phyloP scores from a whole-genome alignment of 2,329 filamentous ascomycete genomes.

The Xylaria multiplex region DNA sequence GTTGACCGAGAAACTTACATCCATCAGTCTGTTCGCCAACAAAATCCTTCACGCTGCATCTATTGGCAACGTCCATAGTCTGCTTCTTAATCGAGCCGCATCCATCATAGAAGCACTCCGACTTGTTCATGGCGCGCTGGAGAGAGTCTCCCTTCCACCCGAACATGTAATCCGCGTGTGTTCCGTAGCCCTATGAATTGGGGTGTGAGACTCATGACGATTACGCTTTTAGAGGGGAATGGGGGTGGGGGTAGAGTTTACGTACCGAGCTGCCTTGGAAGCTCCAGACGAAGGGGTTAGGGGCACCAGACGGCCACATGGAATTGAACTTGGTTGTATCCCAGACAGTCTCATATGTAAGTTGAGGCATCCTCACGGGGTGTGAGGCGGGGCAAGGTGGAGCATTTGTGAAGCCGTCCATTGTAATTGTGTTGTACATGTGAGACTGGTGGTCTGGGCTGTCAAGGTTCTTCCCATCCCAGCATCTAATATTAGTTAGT shows the following conservation, averaged over 20 bases:
- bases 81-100: conserved; percentile 50
- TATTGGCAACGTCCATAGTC: conserved; percentile 45
- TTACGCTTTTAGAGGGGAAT: too few relatives aligned
- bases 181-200: conserved; percentile 47
- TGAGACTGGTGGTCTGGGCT: conserved; percentile 42
- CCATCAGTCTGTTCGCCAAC: conserved; percentile 48
- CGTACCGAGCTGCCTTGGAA: conserved; percentile 43
- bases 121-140: conserved; percentile 52
- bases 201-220: not conserved
- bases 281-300: conserved; percentile 49
- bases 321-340: conserved; percentile 54
- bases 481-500: conserved; percentile 49
- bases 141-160: conserved; percentile 49
- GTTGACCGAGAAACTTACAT: conserved; percentile 43
- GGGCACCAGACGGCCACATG: conserved; percentile 50
- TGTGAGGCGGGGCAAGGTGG: conserved; percentile 49
- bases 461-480: conserved; percentile 57
- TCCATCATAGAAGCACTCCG: conserved; percentile 55
- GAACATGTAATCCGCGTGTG: conserved; percentile 52
- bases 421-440: conserved; percentile 46
- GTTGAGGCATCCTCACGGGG: conserved; percentile 55
- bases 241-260: not conserved
- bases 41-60: conserved; percentile 47
- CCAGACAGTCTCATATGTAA: conserved; percentile 59
- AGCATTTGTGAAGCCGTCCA: conserved; percentile 38